Evolutionary conservation across 2,329 filamentous ascomycete genomes (phyloP).

Genomic region (Dryadomyces quercivorus): DNA sequence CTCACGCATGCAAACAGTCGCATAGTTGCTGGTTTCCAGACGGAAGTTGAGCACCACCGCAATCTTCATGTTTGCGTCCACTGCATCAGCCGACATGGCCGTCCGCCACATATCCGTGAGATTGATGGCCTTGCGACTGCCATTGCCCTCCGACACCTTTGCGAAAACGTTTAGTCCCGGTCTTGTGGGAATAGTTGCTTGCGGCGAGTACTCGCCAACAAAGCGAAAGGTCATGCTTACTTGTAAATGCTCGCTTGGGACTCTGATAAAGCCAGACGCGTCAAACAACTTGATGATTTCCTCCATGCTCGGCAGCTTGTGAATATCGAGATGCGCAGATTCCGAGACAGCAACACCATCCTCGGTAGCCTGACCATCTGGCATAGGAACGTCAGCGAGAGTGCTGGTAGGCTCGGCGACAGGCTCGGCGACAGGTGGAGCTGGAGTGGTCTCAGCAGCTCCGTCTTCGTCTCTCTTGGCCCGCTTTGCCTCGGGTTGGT

Average conservation of each 20-base stretch:
- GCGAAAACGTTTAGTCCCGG: neutral
- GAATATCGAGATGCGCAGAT: neutral
- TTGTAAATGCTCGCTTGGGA: neutral
- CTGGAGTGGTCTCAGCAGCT: neutral
- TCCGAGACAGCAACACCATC: neutral
- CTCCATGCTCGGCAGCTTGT: neutral
- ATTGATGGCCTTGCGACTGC: conserved; percentile 7
- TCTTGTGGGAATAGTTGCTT: too few species aligned
- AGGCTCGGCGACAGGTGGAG: too few species aligned
- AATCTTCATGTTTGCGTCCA: conserved; percentile 18
- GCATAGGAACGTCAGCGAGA: neutral
- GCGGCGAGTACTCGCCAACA: too few species aligned
- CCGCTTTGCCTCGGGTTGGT: conserved; percentile 21
- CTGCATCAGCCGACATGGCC: conserved; percentile 4
- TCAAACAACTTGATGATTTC: conserved; percentile 1
- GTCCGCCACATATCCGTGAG: conserved; percentile 9
- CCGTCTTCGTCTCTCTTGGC: conserved; percentile 21
- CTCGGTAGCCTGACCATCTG: neutral
- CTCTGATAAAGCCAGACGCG: neutral
- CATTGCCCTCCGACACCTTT: neutral
- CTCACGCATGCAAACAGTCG: conserved; percentile 24
- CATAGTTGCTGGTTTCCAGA: conserved; percentile 24
- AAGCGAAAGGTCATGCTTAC: too few species aligned
- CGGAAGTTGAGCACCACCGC: conserved; percentile 25
- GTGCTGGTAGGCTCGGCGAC: too few species aligned